Evolutionary conservation across 768 basidiomycete species (phyloP), one percentile per base, ranked within the genome.

Genomic region (Lactarius deliciosus): DNA sequence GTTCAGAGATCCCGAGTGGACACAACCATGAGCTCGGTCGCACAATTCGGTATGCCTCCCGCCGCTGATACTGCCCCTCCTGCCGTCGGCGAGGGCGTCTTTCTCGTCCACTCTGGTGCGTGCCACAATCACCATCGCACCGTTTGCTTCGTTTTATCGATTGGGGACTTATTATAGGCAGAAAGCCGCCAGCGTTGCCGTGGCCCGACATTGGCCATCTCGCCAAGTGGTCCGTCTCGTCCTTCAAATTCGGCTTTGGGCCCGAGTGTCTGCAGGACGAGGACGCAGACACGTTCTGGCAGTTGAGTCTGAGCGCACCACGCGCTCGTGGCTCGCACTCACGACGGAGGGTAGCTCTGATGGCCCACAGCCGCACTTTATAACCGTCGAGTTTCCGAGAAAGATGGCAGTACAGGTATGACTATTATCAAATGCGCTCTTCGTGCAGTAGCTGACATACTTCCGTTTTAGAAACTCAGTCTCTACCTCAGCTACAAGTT

Each of bases 271-370:
- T 98, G 54, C 83, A 87, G 32, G 96, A 98, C 72, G 85, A 86
- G 40, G 91, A 96, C 73, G 88, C 92, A 36, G 89, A 92, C 47
- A 98, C 96, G 0, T 96, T 98, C 75, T 98, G 97, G 97, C 97
- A 98, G 96, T 53, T 98, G 76, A 76, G 94, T 50, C 4, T 8
- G 22, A 15, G 22, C n/a, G n/a, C 22, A 50, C 47, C 10, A 38
- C 4, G 8, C 45, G 5, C 47, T 4, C 47, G 47, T 25, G 47
- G 11, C 47, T 15, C 47, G n/a, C 47, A 43, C 43, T 43, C 18
- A 43, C 43, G 41, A 43, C 41, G 43, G 16, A 5, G 43, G 9
- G 3, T 50, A 93, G 91, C 75, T 90, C 90, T 4, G 97, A 98
- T 74, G 97, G 97, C 2, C 94, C 96, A 2, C 97, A 98, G 73